Base-by-base conservation (phyloP, 2,329 filamentous ascomycete species). In the Verticillium albo-atrum region DNA sequence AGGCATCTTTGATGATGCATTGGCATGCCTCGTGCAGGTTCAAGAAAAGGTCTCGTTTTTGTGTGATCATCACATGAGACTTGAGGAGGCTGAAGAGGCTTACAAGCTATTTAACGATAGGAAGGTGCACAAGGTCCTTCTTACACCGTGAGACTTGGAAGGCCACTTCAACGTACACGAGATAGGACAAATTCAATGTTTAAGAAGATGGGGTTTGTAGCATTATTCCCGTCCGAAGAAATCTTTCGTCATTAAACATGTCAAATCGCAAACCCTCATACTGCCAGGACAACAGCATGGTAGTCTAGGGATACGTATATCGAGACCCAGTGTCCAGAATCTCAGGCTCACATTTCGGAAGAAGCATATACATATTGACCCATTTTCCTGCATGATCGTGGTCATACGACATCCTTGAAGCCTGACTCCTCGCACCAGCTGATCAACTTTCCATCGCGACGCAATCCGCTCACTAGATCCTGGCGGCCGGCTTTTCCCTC, bases 51-150 rank as follows among this genome's bases (percentile, higher is more conserved):
- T 54, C 27, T 15, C 26, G 12, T 54, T 54, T n/a, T n/a, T 54
- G 26, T 54, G 52, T 32, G 52, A 54, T 6, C 28, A 26, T 7
- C 26, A 28, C 15, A 54, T 54, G 52, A 54, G 17, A 6, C 27
- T 54, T 14, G 52, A 54, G 26, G 52, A 54, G 4, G 52, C 52
- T 2, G 52, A 15, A 28, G 52, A 54, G 26, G 52, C 52, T 26
- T 54, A 54, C 15, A 32, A 32, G 27, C 52, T 54, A 14, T 54
- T 54, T 17, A 27, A 30, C 23, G 27, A n/a, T 14, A 26, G 27
- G 26, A 54, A 54, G 52, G 52, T 54, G 52, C 52, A 54, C 28
- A 54, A 54, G 52, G 52, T 54, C 26, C 52, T 54, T 25, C 20
- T 54, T 17, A 54, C 52, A 17, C 52, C 26, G 17, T 50, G 30